A percentile compares a stretch with the other conserved stretches of the same genome.
Conservation (phyloP, 306 rosid genomes). For the Urtica urens region DNA sequence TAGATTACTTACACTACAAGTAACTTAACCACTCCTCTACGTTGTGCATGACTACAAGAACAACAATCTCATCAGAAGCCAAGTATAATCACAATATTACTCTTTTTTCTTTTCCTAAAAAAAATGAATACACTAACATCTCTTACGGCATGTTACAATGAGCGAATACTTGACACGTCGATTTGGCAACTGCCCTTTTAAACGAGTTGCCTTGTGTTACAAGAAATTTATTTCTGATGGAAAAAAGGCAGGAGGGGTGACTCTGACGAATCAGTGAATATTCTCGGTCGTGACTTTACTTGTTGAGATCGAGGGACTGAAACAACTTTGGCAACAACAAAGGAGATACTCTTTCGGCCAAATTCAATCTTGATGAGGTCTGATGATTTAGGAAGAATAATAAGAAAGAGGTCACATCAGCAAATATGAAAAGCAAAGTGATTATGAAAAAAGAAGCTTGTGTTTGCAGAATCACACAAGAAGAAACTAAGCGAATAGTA, state of each 20-base stretch:
- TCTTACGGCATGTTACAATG: too few species aligned
- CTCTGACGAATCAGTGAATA: constrained; percentile 23
- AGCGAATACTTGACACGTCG: not conserved
- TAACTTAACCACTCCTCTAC: too few species aligned
- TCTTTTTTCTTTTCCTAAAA: not conserved
- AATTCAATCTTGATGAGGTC: constrained; percentile 58
- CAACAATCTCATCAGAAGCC: not conserved
- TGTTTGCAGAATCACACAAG: too few species aligned
- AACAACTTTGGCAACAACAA: constrained; percentile 88
- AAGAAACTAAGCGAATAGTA: too few species aligned
- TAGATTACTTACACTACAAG: not conserved
- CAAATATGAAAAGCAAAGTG: not conserved
- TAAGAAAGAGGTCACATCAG: constrained; percentile 2
- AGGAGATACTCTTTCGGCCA: constrained; percentile 84
- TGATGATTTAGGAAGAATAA: constrained; percentile 45
- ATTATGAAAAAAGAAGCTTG: not conserved
- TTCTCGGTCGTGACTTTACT: constrained; percentile 47
- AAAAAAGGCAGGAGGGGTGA: constrained; percentile 38
- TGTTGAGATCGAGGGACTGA: constrained; percentile 67
- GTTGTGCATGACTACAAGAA: too few species aligned
- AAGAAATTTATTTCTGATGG: constrained; percentile 17
- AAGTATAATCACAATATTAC: not conserved
- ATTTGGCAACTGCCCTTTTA: constrained; percentile 2
- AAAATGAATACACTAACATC: not conserved
- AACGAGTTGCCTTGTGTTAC: constrained; percentile 2